Evolutionary conservation across 73 alveolate genomes (phyloP), one percentile per base, ranked within the genome.

Genomic region (Stentor roeselii): DNA sequence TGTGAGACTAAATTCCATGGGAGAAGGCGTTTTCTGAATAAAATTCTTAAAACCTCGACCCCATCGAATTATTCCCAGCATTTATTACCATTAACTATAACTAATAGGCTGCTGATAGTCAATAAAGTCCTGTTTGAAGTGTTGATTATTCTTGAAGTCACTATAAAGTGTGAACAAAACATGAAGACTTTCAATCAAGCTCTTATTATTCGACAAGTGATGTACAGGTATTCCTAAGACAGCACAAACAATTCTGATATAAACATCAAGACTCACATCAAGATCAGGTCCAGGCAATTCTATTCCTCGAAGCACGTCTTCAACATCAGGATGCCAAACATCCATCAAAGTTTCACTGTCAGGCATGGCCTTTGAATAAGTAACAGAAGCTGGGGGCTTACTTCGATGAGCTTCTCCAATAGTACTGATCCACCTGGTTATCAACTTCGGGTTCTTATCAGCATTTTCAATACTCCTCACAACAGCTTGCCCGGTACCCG

Each of bases 171-270:
- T 93, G 88, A 96, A 96, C 42, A 96, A 89, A 36, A 96, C 97
- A 87, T 96, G 99, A 86, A 96, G 82, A 80, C 97, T 86, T 86
- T 96, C 99, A n/a, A 95, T 86, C 35, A 93, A 78, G 41, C 96
- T 92, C 87, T 94, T 93, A 85, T 92, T 87, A 82, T 91, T 95
- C 2, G 92, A 90, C n/a, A 86, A 78, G 74, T 90, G 85, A 87
- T 96, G 98, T 31, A 95, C 94, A n/a, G 99, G 99, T 76, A 96
- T 95, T 84, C 93, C 99, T 83, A 93, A 83, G 90, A 96, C 85
- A 60, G 94, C 87, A 80, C 98, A 94, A 14, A 95, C 91, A 59
- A 96, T 84, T 84, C 89, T 84, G 59, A 96, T 88, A 82, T 95
- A 96, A 89, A 89, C 94, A 58, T 87, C 93, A n/a, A 92, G 86